These are phyloP conservation scores for Osmanthus fragrans DNA, from an alignment of 257 asterid genomes.

Conservation along the genomic window DNA sequence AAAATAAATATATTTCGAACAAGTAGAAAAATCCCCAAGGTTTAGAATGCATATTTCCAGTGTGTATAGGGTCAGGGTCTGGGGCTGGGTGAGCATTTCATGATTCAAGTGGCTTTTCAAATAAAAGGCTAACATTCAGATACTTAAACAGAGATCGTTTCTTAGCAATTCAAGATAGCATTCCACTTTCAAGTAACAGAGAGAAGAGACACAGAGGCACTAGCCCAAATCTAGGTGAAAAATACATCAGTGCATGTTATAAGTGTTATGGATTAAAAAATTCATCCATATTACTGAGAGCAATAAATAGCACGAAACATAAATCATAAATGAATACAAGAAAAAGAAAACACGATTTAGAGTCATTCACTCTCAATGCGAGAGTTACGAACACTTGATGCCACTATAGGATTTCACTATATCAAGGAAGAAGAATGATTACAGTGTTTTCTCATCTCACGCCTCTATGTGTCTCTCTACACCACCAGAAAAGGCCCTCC, in stretches of 20 bases:
- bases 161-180: too few species aligned
- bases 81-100: not conserved
- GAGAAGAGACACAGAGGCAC: not conserved
- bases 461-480: not conserved
- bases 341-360: too few species aligned
- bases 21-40: not conserved
- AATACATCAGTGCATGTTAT: not conserved
- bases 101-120: not conserved
- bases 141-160: not conserved
- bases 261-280: not conserved
- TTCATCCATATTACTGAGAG: too few species aligned
- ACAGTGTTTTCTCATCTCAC: not conserved
- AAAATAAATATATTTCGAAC: too few species aligned
- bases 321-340: too few species aligned
- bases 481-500: not conserved
- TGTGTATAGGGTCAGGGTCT: not conserved
- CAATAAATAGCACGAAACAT: too few species aligned
- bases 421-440: too few species aligned
- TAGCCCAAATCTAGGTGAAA: not conserved
- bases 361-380: too few species aligned
- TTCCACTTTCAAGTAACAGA: not conserved
- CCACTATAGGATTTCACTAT: too few species aligned
- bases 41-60: not conserved
- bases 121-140: not conserved
- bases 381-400: too few species aligned